Conservation (phyloP, 1,284 basidiomycete species). For the Pseudozyma thailandica region DNA sequence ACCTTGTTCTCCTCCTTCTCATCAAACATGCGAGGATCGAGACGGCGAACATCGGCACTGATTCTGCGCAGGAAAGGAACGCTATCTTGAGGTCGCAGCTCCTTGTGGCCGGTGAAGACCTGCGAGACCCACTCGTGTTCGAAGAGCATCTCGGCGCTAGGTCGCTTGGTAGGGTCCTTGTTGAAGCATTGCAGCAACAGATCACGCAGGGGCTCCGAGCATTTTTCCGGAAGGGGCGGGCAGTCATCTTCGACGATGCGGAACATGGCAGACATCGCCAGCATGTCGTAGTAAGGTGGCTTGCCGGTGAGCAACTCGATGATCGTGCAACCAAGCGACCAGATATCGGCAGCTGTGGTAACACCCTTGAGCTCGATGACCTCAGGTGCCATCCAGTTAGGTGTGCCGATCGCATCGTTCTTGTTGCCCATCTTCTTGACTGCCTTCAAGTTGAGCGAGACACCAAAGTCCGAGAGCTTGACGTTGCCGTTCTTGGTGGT, state of each 20-base stretch:
- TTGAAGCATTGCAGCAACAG: conserved; percentile 86
- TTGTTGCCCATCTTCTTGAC: conserved; percentile 78
- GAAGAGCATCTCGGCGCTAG: conserved; percentile 82
- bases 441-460: conserved; percentile 65
- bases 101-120: conserved; percentile 79
- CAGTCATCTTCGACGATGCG: conserved; percentile 90
- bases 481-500: conserved; percentile 73
- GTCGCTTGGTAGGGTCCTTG: conserved; percentile 83
- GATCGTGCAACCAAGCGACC: conserved; percentile 93
- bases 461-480: conserved; percentile 73
- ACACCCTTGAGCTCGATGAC: conserved; percentile 79
- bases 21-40: conserved; percentile 48
- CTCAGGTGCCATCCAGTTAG: conserved; percentile 98
- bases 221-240: conserved; percentile 83
- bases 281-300: conserved; percentile 83
- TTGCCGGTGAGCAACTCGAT: conserved; percentile 90
- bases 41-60: conserved; percentile 82
- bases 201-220: conserved; percentile 78
- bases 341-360: conserved; percentile 76
- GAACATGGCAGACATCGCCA: conserved; percentile 76
- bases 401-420: conserved; percentile 81
- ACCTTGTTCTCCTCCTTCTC: conserved; percentile 5
- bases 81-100: conserved; percentile 79
- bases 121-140: conserved; percentile 89
- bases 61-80: conserved; percentile 91